Percentiles rank a stretch among this genome's conserved stretches.
Evolutionary conservation across 176 grass and related monocot species (phyloP).

Genomic region (Eleusine coracana): DNA sequence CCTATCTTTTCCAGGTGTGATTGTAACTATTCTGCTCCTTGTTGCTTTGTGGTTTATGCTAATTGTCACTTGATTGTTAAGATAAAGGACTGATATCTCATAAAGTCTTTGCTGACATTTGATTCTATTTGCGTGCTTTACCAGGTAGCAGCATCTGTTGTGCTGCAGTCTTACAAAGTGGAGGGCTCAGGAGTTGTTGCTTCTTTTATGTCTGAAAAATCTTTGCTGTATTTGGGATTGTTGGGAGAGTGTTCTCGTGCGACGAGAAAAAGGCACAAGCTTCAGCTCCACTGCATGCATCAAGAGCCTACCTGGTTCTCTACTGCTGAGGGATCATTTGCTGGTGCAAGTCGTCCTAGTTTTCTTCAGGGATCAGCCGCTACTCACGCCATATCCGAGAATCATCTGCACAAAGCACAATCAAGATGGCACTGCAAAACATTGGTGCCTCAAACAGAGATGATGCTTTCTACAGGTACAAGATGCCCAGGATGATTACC

Average conservation of each 20-base stretch:
- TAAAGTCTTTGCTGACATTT: not conserved
- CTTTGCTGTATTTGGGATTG: conserved; percentile 53
- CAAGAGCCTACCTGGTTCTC: conserved; percentile 26
- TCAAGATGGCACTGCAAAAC: conserved; percentile 78
- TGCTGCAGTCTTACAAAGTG: conserved; percentile 47
- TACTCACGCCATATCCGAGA: conserved; percentile 28
- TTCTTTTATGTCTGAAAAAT: conserved; percentile 73
- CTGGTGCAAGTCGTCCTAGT: not conserved
- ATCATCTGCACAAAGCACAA: conserved; percentile 20
- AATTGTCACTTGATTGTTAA: too few relatives aligned
- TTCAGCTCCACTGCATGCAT: conserved; percentile 49
- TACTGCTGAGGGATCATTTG: conserved; percentile 25
- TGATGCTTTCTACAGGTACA: conserved; percentile 95
- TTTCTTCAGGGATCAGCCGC: conserved; percentile 28
- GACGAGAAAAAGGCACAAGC: conserved; percentile 48
- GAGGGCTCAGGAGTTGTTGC: conserved; percentile 43
- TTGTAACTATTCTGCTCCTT: too few relatives aligned
- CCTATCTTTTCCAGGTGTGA: too few relatives aligned
- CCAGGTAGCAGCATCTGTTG: conserved; percentile 36
- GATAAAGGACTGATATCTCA: too few relatives aligned
- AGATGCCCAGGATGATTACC: conserved; percentile 89
- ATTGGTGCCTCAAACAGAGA: conserved; percentile 87
- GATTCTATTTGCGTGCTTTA: not conserved
- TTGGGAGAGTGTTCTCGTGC: conserved; percentile 61
- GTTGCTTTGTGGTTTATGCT: not conserved